phyloP scores from a whole-genome alignment of 768 basidiomycete species.

The Neoboletus magnificus region DNA sequence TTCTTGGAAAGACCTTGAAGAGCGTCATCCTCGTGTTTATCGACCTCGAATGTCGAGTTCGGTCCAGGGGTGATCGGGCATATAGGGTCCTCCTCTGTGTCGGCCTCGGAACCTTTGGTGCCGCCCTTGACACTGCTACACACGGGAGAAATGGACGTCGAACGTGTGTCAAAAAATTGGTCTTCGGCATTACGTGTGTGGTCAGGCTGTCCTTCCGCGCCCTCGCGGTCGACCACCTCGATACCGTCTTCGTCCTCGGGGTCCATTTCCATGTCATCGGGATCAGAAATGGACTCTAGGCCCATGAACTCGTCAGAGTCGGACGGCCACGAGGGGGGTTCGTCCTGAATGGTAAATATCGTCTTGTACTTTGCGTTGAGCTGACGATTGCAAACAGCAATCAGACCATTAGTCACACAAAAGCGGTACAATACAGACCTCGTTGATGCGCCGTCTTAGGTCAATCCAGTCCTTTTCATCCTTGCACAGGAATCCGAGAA shows the following conservation, averaged over 20 bases:
- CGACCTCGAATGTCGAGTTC: constrained; percentile 29
- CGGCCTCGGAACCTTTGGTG: constrained; percentile 51
- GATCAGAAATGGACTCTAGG: constrained; percentile 79
- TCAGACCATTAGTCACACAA: constrained; percentile 2
- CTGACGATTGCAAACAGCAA: constrained; percentile 4
- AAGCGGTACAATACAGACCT: constrained; percentile 47
- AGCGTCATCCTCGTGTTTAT: constrained; percentile 14
- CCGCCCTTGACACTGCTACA: constrained; percentile 33
- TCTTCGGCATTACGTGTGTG: constrained; percentile 35
- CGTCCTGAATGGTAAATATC: constrained; percentile 86
- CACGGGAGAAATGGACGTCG: constrained; percentile 44
- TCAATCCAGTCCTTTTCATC: constrained; percentile 86
- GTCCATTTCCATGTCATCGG: constrained; percentile 65
- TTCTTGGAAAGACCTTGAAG: constrained; percentile 27
- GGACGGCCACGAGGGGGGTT: constrained; percentile 78
- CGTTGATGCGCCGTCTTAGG: constrained; percentile 63
- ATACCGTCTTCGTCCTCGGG: constrained; percentile 46
- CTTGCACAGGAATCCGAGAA: constrained; percentile 86
- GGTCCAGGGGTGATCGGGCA: constrained; percentile 71
- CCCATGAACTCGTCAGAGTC: constrained; percentile 74
- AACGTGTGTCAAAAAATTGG: constrained; percentile 55
- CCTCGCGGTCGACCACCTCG: constrained; percentile 27
- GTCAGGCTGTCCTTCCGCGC: constrained; percentile 29
- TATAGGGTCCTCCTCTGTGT: constrained; percentile 70
- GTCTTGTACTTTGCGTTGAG: constrained; percentile 51